Evolutionary conservation across 495 filamentous ascomycete species (phyloP), one percentile per base, ranked within the genome.

Genomic region (Xeromyces bisporus): DNA sequence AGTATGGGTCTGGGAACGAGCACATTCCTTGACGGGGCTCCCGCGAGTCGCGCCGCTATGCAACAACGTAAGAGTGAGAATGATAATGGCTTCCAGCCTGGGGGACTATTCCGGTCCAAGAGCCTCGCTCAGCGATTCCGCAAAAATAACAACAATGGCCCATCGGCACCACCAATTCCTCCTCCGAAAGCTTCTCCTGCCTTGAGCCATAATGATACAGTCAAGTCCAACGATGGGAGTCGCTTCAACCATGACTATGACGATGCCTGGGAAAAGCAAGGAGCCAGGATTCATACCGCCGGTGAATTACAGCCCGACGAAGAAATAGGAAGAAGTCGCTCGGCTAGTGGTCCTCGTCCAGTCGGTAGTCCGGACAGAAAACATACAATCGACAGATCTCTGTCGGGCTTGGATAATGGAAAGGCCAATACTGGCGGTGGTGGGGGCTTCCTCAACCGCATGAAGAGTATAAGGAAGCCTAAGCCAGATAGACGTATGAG

Each of bases 1-100:
- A 80, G 69, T 0, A 51, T 81, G 39, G 91, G 91, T 7, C 63
- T 99, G 3, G 91, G 91, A 31, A 91, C 85, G 7, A 92, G 81
- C 32, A 99, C 91, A 2, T 96, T 96, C 61, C 54, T 99, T 14
- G 91, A 99, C 40, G 91, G 91, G 15, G 77, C 91, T 2, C 89
- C 86, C 3, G 91, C 91, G 9, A 77, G 85, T 13, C 73, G 75
- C 33, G 62, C 75, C 9, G 87, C 82, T 13, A 85, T 96, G 37
- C 73, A 83, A 44, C 76, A 74, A 21, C 73, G 73, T 33, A 71
- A 82, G 33, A 73, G 64, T 33, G 80, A 86, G 39, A 56, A 55
- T 16, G 66, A 71, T n/a, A 46, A 47, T 8, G 60, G 42, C 9
- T 36, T 50, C 12, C 40, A 45, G 20, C 59, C 60, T 27, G 75